A percentile compares a stretch with the other conserved stretches of the same genome.
Conservation (phyloP, 805 yeast genomes). For the Cyberlindnera mississippiensis region DNA sequence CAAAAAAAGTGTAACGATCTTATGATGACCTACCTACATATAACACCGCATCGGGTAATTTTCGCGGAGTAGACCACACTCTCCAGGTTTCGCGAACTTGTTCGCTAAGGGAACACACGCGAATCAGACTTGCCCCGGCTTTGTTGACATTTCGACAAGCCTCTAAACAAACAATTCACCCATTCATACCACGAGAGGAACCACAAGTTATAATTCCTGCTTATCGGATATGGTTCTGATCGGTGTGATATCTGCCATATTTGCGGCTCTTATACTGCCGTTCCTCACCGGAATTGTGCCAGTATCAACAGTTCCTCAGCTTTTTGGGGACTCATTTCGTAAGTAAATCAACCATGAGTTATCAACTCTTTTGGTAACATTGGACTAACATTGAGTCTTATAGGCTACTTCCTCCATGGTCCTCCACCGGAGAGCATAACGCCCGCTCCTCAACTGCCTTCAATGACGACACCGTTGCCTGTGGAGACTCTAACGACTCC, state of each 20-base stretch:
- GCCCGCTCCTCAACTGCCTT: not conserved
- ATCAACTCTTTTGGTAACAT: not conserved
- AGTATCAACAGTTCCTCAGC: conserved; percentile 2
- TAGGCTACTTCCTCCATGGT: conserved; percentile 6
- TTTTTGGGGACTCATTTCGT: conserved; percentile 6
- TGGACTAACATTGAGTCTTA: not conserved
- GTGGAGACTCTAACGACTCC: not conserved
- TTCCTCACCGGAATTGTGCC: conserved; percentile 8
- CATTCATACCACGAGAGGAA: too few relatives aligned
- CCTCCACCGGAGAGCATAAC: not conserved
- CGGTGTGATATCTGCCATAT: conserved; percentile 2
- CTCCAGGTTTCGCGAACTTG: too few relatives aligned
- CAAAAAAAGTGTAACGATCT: not conserved
- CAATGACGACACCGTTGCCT: not conserved
- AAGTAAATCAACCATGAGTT: not conserved
- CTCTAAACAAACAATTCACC: not conserved
- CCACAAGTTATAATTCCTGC: too few relatives aligned
- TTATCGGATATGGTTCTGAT: conserved; percentile 2
- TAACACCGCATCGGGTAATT: too few relatives aligned
- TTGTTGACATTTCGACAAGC: conserved; percentile 5
- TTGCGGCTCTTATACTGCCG: conserved; percentile 7
- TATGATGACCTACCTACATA: too few relatives aligned
- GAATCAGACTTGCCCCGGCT: too few relatives aligned
- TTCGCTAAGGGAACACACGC: too few relatives aligned
- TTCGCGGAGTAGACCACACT: too few relatives aligned